Conservation (phyloP, 2,329 filamentous ascomycete species). For the Calonectria pteridis region DNA sequence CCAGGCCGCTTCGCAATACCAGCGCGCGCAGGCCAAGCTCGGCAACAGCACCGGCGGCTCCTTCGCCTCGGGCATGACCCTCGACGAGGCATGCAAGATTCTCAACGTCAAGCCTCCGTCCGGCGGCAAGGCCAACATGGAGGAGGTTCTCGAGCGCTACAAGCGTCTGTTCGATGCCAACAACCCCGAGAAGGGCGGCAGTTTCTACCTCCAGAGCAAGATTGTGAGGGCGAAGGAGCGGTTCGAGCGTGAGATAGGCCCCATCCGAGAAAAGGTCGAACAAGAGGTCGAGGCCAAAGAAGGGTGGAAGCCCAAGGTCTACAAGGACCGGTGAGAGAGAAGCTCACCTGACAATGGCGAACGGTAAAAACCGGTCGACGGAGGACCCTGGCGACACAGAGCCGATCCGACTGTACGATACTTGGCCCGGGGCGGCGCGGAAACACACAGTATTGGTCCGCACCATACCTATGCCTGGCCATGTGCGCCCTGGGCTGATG, state of each 20-base stretch:
- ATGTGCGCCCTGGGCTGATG: conserved; percentile 15
- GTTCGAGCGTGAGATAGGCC: conserved; percentile 87
- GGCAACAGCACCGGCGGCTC: conserved; percentile 67
- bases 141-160: conserved; percentile 86
- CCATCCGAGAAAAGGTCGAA: conserved; percentile 77
- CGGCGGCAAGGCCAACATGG: conserved; percentile 80
- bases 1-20: conserved; percentile 85
- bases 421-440: conserved; percentile 16
- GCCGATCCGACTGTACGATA: conserved; percentile 38
- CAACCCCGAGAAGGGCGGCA: conserved; percentile 94
- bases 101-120: conserved; percentile 90
- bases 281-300: conserved; percentile 83
- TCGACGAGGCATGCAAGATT: conserved; percentile 97
- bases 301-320: conserved; percentile 95
- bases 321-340: conserved; percentile 78
- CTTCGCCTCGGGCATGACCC: conserved; percentile 80
- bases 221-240: conserved; percentile 90
- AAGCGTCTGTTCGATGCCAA: conserved; percentile 96
- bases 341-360: neutral
- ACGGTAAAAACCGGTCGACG: neutral
- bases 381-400: conserved; percentile 4
- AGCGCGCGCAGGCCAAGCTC: conserved; percentile 76
- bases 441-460: neutral
- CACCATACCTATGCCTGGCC: neutral
- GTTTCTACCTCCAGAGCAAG: conserved; percentile 99